Percentiles rank a stretch among this genome's conserved stretches.
These are phyloP conservation scores for Coemansia sp. DNA, from an alignment of 192 early-diverging fungal genomes.

Conservation along the genomic window DNA sequence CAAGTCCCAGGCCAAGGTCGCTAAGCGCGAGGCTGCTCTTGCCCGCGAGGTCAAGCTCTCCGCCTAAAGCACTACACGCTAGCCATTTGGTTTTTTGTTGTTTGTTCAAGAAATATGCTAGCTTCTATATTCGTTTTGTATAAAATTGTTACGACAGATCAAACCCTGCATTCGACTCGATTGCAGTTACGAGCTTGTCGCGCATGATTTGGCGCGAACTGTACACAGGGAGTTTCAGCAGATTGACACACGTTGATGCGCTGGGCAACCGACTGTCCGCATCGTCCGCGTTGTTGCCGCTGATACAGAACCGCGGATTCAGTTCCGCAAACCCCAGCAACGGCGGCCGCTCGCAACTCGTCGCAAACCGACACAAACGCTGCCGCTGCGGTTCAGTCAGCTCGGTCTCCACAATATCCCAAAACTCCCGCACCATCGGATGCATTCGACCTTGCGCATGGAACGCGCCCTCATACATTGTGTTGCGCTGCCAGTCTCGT, in stretches of 20 bases:
- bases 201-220: constrained; percentile 48
- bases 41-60: constrained; percentile 37
- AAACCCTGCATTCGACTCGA: constrained; percentile 87
- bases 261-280: constrained; percentile 77
- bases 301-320: constrained; percentile 42
- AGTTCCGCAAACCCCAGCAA: constrained; percentile 80
- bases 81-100: not conserved
- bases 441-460: constrained; percentile 50
- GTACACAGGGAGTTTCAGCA: constrained; percentile 87
- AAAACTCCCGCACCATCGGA: constrained; percentile 76
- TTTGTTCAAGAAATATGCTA: not conserved
- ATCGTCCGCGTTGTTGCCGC: constrained; percentile 22
- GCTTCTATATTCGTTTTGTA: not conserved
- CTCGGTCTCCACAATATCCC: constrained; percentile 57
- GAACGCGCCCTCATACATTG: constrained; percentile 74
- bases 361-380: constrained; percentile 83
- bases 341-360: constrained; percentile 87
- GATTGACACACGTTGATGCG: constrained; percentile 82
- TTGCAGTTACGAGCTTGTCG: constrained; percentile 84
- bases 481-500: constrained; percentile 71
- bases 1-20: constrained; percentile 84
- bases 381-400: constrained; percentile 55
- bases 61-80: not conserved
- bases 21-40: constrained; percentile 68
- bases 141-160: constrained; percentile 68